A percentile compares a stretch with the other conserved stretches of the same genome.
phyloP scores from a whole-genome alignment of 139 green algal genomes.

The Coelastrella sp. region DNA sequence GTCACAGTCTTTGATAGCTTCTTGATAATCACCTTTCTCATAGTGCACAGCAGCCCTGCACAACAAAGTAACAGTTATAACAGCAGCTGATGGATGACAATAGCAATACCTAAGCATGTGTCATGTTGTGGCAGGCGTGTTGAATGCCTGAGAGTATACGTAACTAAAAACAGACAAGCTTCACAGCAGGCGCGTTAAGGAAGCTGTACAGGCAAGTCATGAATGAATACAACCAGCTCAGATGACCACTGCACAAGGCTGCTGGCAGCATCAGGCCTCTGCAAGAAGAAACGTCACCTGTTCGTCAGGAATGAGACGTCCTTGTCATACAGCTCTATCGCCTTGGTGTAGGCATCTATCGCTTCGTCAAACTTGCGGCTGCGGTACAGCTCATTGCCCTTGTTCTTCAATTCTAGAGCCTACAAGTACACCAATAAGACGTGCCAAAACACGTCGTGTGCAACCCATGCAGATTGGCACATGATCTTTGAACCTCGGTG shows the following conservation, averaged over 20 bases:
- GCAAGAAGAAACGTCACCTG: constrained; percentile 55
- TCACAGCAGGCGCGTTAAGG: too few relatives aligned
- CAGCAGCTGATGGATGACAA: neutral
- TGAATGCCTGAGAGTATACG: too few relatives aligned
- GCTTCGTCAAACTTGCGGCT: constrained; percentile 91
- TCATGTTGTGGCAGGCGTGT: neutral
- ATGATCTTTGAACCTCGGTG: neutral
- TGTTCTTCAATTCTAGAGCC: constrained; percentile 88
- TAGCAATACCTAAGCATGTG: neutral
- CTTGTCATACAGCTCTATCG: constrained; percentile 87
- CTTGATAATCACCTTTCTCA: constrained; percentile 87
- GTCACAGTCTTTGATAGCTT: constrained; percentile 92
- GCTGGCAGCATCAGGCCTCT: too few relatives aligned
- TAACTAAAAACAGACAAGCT: too few relatives aligned
- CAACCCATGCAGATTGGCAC: neutral
- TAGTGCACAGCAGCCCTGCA: constrained; percentile 90
- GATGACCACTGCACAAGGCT: too few relatives aligned
- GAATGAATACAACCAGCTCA: too few relatives aligned
- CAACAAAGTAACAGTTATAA: neutral
- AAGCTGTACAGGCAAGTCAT: too few relatives aligned
- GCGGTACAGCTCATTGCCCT: constrained; percentile 96
- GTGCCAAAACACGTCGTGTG: neutral
- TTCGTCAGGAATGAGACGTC: constrained; percentile 99
- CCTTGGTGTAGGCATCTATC: constrained; percentile 90
- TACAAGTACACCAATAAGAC: neutral